Evolutionary conservation across 2,329 filamentous ascomycete species (phyloP).

Genomic region (Sordariomycetes sp.): DNA sequence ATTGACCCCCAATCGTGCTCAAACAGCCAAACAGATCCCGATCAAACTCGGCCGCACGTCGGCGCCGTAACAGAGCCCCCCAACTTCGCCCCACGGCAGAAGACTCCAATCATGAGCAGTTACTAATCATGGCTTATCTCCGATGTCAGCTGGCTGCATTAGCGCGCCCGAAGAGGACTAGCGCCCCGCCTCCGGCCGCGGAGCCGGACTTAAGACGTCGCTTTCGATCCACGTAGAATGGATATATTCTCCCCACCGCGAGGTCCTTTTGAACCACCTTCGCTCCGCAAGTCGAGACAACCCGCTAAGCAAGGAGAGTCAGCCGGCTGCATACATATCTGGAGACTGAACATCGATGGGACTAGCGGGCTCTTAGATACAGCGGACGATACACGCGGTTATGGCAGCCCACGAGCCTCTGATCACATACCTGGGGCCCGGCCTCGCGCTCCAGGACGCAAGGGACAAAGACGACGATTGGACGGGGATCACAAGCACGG

Average conservation of each 20-base stretch:
- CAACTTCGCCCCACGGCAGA: neutral
- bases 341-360: neutral
- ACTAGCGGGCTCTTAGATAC: neutral
- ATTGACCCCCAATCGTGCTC: too few species aligned
- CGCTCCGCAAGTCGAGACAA: neutral
- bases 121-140: neutral
- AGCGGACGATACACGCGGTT: neutral
- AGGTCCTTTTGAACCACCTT: neutral
- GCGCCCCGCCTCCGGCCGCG: neutral
- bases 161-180: neutral
- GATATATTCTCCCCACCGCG: neutral
- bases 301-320: too few species aligned
- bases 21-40: too few species aligned
- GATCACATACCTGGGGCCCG: neutral
- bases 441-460: neutral
- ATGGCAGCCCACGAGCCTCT: neutral
- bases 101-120: too few species aligned
- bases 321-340: neutral
- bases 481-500: constrained; percentile 16
- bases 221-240: neutral
- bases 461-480: constrained; percentile 14
- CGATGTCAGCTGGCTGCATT: neutral
- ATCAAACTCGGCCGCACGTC: too few species aligned
- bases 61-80: neutral
- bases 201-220: neutral